phyloP scores from a whole-genome alignment of 1,284 basidiomycete species.

The Ustilago trichophora region DNA sequence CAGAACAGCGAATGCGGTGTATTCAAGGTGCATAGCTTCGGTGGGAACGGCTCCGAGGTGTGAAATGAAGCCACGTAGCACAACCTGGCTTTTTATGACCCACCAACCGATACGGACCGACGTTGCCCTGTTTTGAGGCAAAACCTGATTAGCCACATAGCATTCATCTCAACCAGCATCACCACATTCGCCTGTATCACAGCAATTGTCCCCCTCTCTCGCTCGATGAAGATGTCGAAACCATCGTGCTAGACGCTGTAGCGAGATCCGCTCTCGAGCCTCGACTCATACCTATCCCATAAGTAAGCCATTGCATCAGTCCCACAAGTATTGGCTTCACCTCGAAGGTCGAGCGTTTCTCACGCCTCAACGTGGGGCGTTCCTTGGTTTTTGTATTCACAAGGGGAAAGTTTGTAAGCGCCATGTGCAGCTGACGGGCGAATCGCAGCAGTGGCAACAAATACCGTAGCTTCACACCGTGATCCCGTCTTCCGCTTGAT shows the following conservation, averaged over 20 bases:
- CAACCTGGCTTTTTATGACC: neutral
- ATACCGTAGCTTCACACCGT: no score
- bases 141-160: neutral
- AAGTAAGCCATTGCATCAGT: no score
- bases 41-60: neutral
- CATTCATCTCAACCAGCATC: slow-evolving; percentile 3
- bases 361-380: slow-evolving; percentile 1
- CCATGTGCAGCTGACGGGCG: no score
- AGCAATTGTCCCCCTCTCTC: neutral
- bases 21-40: neutral
- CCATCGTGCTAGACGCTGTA: neutral
- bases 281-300: neutral
- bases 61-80: slow-evolving; percentile 3
- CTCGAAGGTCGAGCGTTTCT: neutral
- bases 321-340: neutral
- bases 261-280: neutral
- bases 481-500: no score
- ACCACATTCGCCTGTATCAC: neutral
- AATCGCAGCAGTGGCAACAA: no score
- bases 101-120: neutral
- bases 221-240: neutral
- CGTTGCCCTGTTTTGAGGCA: neutral
- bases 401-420: no score
- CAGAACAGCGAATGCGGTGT: neutral
- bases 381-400: neutral